Evolutionary conservation across 2,329 filamentous ascomycete genomes (phyloP).

Genomic region (Rutstroemia sp.): DNA sequence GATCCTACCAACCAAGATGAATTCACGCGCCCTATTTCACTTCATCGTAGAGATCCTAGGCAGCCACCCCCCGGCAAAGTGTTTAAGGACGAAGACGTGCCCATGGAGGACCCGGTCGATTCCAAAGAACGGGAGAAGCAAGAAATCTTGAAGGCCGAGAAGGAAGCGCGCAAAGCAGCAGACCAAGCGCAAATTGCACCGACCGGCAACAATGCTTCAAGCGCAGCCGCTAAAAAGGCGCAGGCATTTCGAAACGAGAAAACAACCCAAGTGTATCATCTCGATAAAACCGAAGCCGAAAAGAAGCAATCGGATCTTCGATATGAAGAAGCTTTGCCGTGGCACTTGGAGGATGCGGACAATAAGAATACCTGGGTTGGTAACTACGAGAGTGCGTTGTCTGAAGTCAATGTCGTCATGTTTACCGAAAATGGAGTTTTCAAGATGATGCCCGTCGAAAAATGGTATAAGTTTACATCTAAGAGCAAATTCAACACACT

Average conservation of each 20-base stretch:
- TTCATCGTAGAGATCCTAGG: slow-evolving; percentile 83
- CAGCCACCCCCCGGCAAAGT: slow-evolving; percentile 57
- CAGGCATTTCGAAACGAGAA: slow-evolving; percentile 75
- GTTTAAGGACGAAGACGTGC: slow-evolving; percentile 50
- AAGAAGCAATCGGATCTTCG: slow-evolving; percentile 67
- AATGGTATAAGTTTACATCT: slow-evolving; percentile 84
- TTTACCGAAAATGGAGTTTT: slow-evolving; percentile 64
- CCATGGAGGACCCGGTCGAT: slow-evolving; percentile 37
- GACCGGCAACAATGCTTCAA: slow-evolving; percentile 49
- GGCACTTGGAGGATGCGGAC: slow-evolving; percentile 95
- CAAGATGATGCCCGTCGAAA: slow-evolving; percentile 84
- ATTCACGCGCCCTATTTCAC: slow-evolving; percentile 79
- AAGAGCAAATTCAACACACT: slow-evolving; percentile 74
- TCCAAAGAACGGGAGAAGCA: slow-evolving; percentile 54
- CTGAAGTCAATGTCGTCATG: slow-evolving; percentile 75
- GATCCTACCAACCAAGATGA: slow-evolving; percentile 65
- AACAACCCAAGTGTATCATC: slow-evolving; percentile 75
- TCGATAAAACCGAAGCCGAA: slow-evolving; percentile 61
- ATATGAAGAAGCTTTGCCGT: slow-evolving; percentile 92
- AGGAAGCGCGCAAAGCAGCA: slow-evolving; percentile 76
- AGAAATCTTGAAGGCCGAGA: slow-evolving; percentile 68
- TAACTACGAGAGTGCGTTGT: slow-evolving; percentile 81
- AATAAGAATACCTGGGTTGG: slow-evolving; percentile 93
- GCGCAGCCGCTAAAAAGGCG: slow-evolving; percentile 28
- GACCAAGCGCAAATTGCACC: slow-evolving; percentile 93